Percentiles rank a stretch among this genome's conserved stretches.
Conservation (phyloP, 2,329 filamentous ascomycete species). For the Paraphaeosphaeria minitans region DNA sequence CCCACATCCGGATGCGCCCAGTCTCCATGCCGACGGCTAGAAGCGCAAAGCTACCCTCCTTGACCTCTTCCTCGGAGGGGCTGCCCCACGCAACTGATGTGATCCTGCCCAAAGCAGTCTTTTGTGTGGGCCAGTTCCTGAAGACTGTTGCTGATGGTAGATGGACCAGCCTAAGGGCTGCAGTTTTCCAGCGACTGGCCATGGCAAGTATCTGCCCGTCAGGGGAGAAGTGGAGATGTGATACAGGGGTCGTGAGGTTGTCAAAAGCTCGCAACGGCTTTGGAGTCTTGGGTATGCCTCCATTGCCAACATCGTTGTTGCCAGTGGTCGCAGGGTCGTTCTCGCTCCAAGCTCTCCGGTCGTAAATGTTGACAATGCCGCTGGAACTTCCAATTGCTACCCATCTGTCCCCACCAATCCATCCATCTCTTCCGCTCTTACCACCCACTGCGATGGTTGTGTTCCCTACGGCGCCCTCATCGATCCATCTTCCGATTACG, state of each 20-base stretch:
- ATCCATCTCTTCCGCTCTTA: conserved; percentile 61
- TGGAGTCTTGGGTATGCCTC: conserved; percentile 67
- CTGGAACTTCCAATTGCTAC: conserved; percentile 83
- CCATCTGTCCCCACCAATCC: conserved; percentile 82
- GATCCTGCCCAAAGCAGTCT: conserved; percentile 85
- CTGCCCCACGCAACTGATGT: conserved; percentile 60
- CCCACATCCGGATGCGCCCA: conserved; percentile 89
- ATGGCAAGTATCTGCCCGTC: conserved; percentile 91
- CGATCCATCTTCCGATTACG: conserved; percentile 82
- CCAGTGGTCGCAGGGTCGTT: conserved; percentile 23
- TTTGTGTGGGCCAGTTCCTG: conserved; percentile 92
- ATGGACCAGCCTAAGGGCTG: conserved; percentile 86
- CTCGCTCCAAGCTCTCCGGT: conserved; percentile 69
- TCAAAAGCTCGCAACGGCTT: conserved; percentile 76
- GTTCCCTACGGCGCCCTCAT: conserved; percentile 86
- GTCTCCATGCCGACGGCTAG: conserved; percentile 87
- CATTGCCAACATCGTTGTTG: conserved; percentile 35
- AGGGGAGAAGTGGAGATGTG: conserved; percentile 77
- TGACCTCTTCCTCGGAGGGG: conserved; percentile 55
- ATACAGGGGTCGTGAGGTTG: conserved; percentile 86
- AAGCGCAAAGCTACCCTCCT: conserved; percentile 64
- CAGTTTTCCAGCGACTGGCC: conserved; percentile 83
- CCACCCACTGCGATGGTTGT: conserved; percentile 83
- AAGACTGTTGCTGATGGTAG: conserved; percentile 92
- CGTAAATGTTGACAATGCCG: conserved; percentile 93